These are phyloP conservation scores for Aureobasidium mangrovei DNA, from an alignment of 2,329 filamentous ascomycete species.

Conservation along the genomic window DNA sequence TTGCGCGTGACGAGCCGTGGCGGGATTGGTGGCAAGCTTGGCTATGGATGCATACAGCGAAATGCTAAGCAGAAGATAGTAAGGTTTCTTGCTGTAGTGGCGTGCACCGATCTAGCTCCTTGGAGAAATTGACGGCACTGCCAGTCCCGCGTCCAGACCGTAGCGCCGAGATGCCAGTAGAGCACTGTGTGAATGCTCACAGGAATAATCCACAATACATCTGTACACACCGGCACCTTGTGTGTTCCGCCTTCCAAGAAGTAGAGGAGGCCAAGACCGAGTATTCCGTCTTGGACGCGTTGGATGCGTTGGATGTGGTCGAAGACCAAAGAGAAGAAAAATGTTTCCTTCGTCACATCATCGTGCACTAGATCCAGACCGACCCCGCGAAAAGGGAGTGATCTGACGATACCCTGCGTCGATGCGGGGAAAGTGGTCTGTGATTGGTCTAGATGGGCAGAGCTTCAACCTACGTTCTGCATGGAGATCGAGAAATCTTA, in stretches of 20 bases:
- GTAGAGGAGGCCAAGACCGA: too few species aligned
- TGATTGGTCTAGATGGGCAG: background rate
- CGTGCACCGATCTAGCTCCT: background rate
- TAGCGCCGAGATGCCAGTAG: background rate
- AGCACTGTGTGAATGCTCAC: background rate
- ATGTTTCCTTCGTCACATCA: background rate
- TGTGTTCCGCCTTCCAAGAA: too few species aligned
- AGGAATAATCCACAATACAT: background rate
- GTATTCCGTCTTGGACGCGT: too few species aligned
- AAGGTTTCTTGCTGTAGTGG: background rate
- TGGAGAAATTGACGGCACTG: background rate
- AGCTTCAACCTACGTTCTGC: background rate
- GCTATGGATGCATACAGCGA: background rate
- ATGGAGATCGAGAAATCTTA: background rate
- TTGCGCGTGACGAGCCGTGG: constrained; percentile 8
- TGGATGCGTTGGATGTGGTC: background rate
- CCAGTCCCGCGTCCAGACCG: background rate
- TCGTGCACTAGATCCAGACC: background rate
- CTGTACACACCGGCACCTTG: too few species aligned
- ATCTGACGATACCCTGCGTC: background rate
- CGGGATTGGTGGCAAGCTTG: constrained; percentile 5
- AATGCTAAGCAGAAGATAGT: background rate
- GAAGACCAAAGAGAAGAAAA: background rate
- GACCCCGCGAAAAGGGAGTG: background rate
- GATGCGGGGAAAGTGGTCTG: background rate